Conservation (phyloP, 2,329 filamentous ascomycete species). For the Fusarium sp. region DNA sequence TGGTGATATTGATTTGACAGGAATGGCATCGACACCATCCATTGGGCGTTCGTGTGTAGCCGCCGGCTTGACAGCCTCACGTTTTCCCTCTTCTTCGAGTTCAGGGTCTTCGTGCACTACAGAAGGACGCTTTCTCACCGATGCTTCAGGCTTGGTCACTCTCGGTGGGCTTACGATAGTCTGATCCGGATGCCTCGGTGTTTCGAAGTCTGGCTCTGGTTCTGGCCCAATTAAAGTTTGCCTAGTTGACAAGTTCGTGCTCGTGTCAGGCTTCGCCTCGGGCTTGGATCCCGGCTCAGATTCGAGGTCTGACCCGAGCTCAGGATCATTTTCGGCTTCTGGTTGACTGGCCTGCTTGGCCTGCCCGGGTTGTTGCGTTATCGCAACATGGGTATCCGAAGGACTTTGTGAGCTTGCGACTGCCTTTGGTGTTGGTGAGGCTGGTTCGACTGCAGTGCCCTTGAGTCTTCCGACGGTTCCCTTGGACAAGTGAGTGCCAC, state of each 20-base stretch:
- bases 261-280: not conserved
- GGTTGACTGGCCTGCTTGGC: not conserved
- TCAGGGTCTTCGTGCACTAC: slow-evolving; percentile 61
- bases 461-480: slow-evolving; percentile 66
- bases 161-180: not conserved
- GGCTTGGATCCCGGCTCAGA: slow-evolving; percentile 18
- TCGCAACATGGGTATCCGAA: not conserved
- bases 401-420: slow-evolving; percentile 45
- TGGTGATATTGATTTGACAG: slow-evolving; percentile 45
- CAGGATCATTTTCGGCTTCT: slow-evolving; percentile 5
- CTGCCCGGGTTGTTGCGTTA: slow-evolving; percentile 11
- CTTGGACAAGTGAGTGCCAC: slow-evolving; percentile 61
- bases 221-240: slow-evolving; percentile 17
- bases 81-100: slow-evolving; percentile 51
- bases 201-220: slow-evolving; percentile 6
- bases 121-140: slow-evolving; percentile 56
- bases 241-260: not conserved
- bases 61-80: slow-evolving; percentile 21
- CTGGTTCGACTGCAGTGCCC: slow-evolving; percentile 59
- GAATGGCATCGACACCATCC: slow-evolving; percentile 53
- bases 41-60: slow-evolving; percentile 1
- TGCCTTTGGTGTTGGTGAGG: slow-evolving; percentile 11
- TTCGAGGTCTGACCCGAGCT: slow-evolving; percentile 26
- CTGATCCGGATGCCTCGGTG: not conserved
- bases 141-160: not conserved